Percentiles rank a stretch among this genome's conserved stretches.
Conservation (phyloP, 805 yeast species). For the Wickerhamiella spandovensis region DNA sequence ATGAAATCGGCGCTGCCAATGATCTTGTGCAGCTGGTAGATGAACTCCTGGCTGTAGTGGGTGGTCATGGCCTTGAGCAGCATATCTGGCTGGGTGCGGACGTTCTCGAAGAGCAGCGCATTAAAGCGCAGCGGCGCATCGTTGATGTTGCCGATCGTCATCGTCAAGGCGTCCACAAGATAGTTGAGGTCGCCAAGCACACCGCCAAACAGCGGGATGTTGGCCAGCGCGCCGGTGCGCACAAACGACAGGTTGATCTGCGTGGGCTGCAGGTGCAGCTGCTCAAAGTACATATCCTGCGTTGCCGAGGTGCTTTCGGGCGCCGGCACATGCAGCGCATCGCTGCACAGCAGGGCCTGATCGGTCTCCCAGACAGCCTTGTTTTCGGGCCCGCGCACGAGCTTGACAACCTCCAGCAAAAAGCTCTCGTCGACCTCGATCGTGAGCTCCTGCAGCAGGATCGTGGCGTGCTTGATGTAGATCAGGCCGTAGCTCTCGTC, state of each 20-base stretch:
- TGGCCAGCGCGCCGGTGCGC: constrained; percentile 44
- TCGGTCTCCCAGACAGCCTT: constrained; percentile 12
- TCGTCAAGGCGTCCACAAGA: constrained; percentile 72
- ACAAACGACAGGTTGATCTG: constrained; percentile 82
- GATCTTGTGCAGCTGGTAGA: constrained; percentile 83
- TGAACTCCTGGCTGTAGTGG: constrained; percentile 84
- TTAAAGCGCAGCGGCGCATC: constrained; percentile 91
- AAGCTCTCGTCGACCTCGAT: constrained; percentile 92
- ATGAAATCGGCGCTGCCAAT: constrained; percentile 92
- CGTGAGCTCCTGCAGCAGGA: constrained; percentile 79
- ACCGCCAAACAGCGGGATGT: constrained; percentile 44
- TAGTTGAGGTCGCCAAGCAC: constrained; percentile 25
- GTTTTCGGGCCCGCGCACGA: constrained; percentile 37
- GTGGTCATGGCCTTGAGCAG: constrained; percentile 57
- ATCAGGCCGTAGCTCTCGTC: constrained; percentile 85
- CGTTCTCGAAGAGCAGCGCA: constrained; percentile 76
- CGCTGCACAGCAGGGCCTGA: constrained; percentile 47
- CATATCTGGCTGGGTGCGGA: constrained; percentile 71
- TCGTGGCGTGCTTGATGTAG: constrained; percentile 83
- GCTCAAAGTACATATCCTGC: constrained; percentile 80
- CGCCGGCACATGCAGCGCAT: constrained; percentile 51
- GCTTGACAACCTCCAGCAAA: constrained; percentile 66
- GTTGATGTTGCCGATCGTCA: constrained; percentile 94
- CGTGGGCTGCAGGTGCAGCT: constrained; percentile 82
- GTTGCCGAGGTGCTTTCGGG: constrained; percentile 44